phyloP scores from a whole-genome alignment of 495 filamentous ascomycete genomes.

The Apiosordaria backusii region DNA sequence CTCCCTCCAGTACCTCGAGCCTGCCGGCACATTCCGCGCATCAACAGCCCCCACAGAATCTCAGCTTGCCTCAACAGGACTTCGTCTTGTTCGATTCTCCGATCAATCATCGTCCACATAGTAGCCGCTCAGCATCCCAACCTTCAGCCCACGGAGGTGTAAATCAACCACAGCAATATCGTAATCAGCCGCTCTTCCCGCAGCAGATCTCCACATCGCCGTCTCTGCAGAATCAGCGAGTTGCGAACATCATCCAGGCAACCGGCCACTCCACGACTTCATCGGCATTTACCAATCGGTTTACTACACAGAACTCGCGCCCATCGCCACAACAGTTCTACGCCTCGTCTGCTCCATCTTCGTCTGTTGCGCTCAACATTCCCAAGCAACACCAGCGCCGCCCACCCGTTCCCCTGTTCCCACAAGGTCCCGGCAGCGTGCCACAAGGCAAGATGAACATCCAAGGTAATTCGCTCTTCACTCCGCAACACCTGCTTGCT shows the following conservation, averaged over 20 bases:
- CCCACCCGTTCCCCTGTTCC: constrained; percentile 53
- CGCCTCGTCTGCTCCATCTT: constrained; percentile 51
- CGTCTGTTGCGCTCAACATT: constrained; percentile 41
- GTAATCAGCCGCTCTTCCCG: constrained; percentile 32
- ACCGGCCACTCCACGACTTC: constrained; percentile 56
- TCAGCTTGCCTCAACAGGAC: constrained; percentile 48
- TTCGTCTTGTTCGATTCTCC: constrained; percentile 53
- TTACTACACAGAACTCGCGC: constrained; percentile 41
- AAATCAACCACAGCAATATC: constrained; percentile 41
- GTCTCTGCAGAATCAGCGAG: constrained; percentile 52
- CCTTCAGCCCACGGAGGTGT: constrained; percentile 41
- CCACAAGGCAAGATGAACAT: constrained; percentile 47
- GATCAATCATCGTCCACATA: constrained; percentile 49
- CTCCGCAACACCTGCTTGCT: constrained; percentile 10
- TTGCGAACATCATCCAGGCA: constrained; percentile 57
- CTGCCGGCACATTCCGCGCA: constrained; percentile 57
- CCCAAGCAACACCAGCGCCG: constrained; percentile 44
- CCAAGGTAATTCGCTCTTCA: constrained; percentile 34
- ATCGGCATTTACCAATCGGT: constrained; percentile 57
- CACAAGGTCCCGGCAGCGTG: constrained; percentile 46
- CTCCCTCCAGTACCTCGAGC: constrained; percentile 57
- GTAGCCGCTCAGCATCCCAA: constrained; percentile 36
- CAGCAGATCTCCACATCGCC: constrained; percentile 34
- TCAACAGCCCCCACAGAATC: constrained; percentile 42
- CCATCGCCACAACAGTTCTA: constrained; percentile 47